Conservation (phyloP, 768 basidiomycete species). For the Coprinellus micaceus region DNA sequence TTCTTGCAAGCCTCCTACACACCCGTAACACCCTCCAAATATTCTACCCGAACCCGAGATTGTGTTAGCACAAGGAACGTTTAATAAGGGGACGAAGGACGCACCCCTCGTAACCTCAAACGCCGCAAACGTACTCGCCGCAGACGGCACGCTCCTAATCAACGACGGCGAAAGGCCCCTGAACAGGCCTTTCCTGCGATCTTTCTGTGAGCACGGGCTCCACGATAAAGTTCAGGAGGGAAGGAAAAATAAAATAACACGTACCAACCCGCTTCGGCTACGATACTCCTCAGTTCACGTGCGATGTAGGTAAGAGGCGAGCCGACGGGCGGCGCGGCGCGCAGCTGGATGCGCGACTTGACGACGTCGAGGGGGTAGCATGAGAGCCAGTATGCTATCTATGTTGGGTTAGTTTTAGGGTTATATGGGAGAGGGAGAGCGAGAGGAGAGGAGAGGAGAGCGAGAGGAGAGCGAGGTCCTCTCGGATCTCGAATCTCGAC, state of each 20-base stretch:
- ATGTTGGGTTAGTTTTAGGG: neutral
- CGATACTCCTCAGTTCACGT: slow-evolving; percentile 60
- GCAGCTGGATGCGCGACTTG: slow-evolving; percentile 86
- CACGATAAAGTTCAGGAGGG: neutral
- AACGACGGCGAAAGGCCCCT: slow-evolving; percentile 73
- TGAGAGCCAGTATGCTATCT: slow-evolving; percentile 91
- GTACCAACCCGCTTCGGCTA: slow-evolving; percentile 71
- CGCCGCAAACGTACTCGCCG: slow-evolving; percentile 85
- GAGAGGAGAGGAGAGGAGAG: slow-evolving; percentile 1
- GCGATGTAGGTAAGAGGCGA: slow-evolving; percentile 76
- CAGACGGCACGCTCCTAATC: slow-evolving; percentile 83
- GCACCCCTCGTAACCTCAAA: slow-evolving; percentile 79
- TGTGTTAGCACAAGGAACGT: neutral
- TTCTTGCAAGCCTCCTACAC: too few relatives aligned
- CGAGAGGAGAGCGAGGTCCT: neutral
- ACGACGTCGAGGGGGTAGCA: slow-evolving; percentile 92
- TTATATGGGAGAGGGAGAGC: neutral
- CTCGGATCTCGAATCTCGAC: neutral
- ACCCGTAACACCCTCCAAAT: slow-evolving; percentile 33
- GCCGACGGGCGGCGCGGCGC: slow-evolving; percentile 66
- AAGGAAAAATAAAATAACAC: slow-evolving; percentile 24
- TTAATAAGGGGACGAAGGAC: neutral
- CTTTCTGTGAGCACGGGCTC: neutral
- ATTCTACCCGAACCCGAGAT: slow-evolving; percentile 27
- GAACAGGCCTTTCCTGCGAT: slow-evolving; percentile 56